Evolutionary conservation across 371 early-diverging fungal genomes (phyloP).

Genomic region (Sporodiniella umbellata): DNA sequence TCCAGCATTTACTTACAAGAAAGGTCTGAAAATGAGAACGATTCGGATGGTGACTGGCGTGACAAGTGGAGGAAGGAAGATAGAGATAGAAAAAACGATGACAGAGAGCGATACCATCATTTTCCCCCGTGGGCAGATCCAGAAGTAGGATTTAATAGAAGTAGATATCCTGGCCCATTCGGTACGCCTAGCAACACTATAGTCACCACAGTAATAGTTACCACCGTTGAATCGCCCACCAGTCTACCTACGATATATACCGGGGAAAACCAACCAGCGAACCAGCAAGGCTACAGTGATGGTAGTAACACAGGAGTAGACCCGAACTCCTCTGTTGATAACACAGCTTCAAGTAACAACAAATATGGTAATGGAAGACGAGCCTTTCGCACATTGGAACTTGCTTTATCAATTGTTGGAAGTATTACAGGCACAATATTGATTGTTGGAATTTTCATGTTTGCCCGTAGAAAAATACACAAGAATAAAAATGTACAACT

Average conservation of each 20-base stretch:
- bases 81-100: not conserved
- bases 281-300: not conserved
- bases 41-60: not conserved
- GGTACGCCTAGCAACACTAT: not conserved
- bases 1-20: not conserved
- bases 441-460: not conserved
- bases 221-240: not conserved
- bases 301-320: not conserved
- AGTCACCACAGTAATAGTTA: not conserved
- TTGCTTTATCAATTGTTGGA: conserved; percentile 6
- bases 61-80: not conserved
- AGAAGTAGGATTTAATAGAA: not conserved
- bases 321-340: not conserved
- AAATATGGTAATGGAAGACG: not conserved
- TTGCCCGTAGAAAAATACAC: not conserved
- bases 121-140: not conserved
- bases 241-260: not conserved
- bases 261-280: not conserved
- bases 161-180: not conserved
- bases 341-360: not conserved
- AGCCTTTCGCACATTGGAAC: conserved; percentile 1
- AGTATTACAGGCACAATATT: conserved; percentile 1
- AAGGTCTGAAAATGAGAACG: not conserved
- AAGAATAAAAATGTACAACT: not conserved
- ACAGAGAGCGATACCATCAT: not conserved